Conservation (phyloP, 2,329 filamentous ascomycete genomes). For the Chrysosphaeria jannelii region DNA sequence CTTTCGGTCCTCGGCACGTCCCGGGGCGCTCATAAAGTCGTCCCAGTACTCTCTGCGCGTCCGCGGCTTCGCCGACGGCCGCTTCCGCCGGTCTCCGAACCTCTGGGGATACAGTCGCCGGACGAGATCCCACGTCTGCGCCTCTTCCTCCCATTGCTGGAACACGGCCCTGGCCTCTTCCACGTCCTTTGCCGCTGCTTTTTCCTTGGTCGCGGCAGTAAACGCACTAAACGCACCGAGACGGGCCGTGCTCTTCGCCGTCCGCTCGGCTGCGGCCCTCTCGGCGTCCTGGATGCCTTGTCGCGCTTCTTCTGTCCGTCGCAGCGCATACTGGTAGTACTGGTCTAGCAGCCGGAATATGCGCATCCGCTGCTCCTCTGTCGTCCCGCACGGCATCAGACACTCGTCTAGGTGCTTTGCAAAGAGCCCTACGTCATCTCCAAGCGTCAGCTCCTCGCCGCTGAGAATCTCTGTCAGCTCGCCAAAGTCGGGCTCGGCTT, state of each 20-base stretch:
- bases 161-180: constrained; percentile 10
- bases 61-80: constrained; percentile 3
- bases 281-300: constrained; percentile 3
- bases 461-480: too few species aligned
- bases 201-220: constrained; percentile 5
- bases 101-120: constrained; percentile 42
- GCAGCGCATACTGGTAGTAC: constrained; percentile 26
- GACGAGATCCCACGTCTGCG: constrained; percentile 73
- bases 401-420: constrained; percentile 59
- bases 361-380: constrained; percentile 26
- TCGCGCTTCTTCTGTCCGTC: constrained; percentile 6
- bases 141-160: constrained; percentile 47
- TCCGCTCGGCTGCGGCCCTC: too few species aligned
- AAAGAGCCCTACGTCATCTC: constrained; percentile 64
- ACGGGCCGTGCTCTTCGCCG: too few species aligned
- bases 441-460: constrained; percentile 16
- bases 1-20: constrained; percentile 45
- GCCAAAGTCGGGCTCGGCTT: too few species aligned
- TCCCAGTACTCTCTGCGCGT: constrained; percentile 21
- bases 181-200: not conserved
- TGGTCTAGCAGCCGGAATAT: constrained; percentile 36
- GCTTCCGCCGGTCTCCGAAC: constrained; percentile 14
- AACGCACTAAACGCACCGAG: too few species aligned
- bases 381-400: constrained; percentile 15
- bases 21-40: constrained; percentile 43